Evolutionary conservation across 495 filamentous ascomycete species (phyloP), one percentile per base, ranked within the genome.

Genomic region (Haplographium delicatum): DNA sequence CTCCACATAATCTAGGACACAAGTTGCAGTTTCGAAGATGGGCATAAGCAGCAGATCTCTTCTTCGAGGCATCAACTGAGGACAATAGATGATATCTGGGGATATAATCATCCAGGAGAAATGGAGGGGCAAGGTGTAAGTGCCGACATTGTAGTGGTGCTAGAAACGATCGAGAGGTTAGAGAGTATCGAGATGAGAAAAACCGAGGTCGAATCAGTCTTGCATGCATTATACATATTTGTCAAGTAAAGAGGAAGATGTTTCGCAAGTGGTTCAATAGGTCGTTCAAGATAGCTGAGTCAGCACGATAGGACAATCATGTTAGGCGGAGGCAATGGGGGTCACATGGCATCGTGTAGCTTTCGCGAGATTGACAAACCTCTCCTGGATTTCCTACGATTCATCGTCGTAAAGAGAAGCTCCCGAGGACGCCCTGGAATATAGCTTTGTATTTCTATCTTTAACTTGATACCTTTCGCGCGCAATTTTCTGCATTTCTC

Each of bases 11-110:
- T 1, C 85, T 72, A 0, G 86, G 86, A 52, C 84, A 91, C 19
- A 90, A 75, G 55, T 89, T 90, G 66, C 85, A 90, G 40, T 87
- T 79, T 11, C 71, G 64, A 10, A 91, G 68, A 57, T 88, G 85
- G 2, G 81, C 73, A 51, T 86, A 83, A 3, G 85, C 82, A 6
- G 65, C 65, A 6, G 81, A 80, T 16, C 83, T 76, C 60, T 88
- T 89, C 56, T 75, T 76, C 2, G 83, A 66, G 1, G 72, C 75
- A 25, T 86, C 78, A 16, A 70, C 57, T 0, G 82, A 72, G 0
- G 76, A 75, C 1, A 90, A 66, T 0, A 75, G 66, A 41, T 79
- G 69, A 59, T 87, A 87, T 20, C 83, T 75, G 0, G 85, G 85
- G 23, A 72, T 76, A 65, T 89, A 85, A 59, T 83, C 72, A 57